phyloP scores from a whole-genome alignment of 2,329 filamentous ascomycete species.

The Pyrenochaeta sp. region DNA sequence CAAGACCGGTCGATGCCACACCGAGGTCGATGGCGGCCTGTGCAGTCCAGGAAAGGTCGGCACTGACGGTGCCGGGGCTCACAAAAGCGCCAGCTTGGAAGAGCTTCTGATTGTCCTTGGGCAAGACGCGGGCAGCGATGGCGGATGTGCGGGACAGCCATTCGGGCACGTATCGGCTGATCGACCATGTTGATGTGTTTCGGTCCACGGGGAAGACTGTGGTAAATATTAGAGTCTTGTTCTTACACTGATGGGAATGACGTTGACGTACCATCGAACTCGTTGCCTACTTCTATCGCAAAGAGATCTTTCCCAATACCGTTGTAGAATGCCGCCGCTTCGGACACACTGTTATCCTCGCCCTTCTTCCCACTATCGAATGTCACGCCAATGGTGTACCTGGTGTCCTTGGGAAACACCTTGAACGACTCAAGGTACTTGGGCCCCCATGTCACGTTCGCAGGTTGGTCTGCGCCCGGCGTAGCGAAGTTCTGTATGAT shows the following conservation, averaged over 20 bases:
- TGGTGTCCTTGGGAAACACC: constrained; percentile 25
- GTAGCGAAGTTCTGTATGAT: constrained; percentile 24
- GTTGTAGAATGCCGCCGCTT: constrained; percentile 18
- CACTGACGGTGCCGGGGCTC: constrained; percentile 14
- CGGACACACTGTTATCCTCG: constrained; percentile 12
- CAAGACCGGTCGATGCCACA: constrained; percentile 9
- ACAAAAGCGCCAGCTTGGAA: constrained; percentile 25
- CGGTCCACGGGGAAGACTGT: constrained; percentile 23
- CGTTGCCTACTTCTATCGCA: constrained; percentile 29
- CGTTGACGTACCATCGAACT: constrained; percentile 22
- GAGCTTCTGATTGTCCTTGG: constrained; percentile 6
- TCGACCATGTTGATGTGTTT: constrained; percentile 19
- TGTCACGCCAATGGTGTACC: constrained; percentile 27
- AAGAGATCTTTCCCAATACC: constrained; percentile 17
- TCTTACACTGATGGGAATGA: background rate
- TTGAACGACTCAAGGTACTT: constrained; percentile 27
- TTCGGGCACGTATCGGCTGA: constrained; percentile 17
- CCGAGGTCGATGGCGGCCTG: constrained; percentile 22
- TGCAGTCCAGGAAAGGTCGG: constrained; percentile 17
- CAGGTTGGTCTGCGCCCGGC: constrained; percentile 26
- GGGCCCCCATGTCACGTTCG: constrained; percentile 20
- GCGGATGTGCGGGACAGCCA: constrained; percentile 18
- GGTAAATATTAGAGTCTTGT: background rate
- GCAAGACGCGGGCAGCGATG: constrained; percentile 10
- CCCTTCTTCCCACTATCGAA: constrained; percentile 22